Conservation (phyloP, 345 rosid species). For the Eucalyptus cloeziana region DNA sequence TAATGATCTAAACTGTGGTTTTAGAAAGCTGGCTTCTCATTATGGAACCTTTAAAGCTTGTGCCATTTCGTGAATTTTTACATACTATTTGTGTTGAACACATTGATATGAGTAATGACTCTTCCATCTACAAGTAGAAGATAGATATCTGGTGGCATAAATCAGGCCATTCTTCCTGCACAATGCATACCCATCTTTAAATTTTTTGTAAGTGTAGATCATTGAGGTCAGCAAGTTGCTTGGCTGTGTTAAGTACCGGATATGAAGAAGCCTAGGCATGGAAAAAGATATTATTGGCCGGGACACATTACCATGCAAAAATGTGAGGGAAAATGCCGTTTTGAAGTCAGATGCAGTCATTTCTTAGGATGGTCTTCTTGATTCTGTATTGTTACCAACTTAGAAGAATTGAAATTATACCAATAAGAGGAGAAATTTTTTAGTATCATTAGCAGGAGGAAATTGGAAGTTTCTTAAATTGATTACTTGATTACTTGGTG, state of each 20-base stretch:
- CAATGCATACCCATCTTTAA: not conserved
- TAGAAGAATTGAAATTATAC: not conserved
- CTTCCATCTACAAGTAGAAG: not conserved
- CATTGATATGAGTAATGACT: not conserved
- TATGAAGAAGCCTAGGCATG: not conserved
- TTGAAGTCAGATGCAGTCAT: not conserved
- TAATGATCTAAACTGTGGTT: not conserved
- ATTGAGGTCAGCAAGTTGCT: not conserved
- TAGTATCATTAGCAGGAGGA: not conserved
- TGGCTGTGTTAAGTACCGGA: not conserved
- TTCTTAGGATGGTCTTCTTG: not conserved
- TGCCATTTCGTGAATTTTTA: not conserved
- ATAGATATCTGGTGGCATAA: not conserved
- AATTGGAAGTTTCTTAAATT: not conserved
- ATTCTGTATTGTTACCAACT: not conserved
- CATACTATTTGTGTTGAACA: not conserved
- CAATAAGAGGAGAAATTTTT: not conserved
- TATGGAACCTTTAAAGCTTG: not conserved
- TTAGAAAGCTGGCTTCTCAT: not conserved
- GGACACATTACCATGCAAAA: not conserved
- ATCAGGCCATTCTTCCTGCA: not conserved
- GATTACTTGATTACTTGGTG: not conserved
- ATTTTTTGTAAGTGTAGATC: not conserved
- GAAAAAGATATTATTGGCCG: not conserved
- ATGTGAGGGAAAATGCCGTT: not conserved